A percentile compares a stretch with the other conserved stretches of the same genome.
These are phyloP conservation scores for Pinus tabuliformis DNA, from an alignment of 75 land plant genomes.

Conservation along the genomic window DNA sequence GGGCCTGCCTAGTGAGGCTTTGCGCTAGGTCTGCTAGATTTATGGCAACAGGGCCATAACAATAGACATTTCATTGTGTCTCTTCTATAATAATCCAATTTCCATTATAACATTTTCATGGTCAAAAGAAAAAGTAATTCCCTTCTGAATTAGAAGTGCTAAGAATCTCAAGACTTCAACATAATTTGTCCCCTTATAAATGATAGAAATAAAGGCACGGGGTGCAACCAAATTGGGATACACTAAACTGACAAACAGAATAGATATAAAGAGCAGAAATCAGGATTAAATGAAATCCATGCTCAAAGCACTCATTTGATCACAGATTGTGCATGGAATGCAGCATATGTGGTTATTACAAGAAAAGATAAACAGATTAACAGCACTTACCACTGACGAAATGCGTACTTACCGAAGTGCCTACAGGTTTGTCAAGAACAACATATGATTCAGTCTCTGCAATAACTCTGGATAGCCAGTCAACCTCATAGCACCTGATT, in stretches of 20 bases:
- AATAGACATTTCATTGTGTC: too few species aligned
- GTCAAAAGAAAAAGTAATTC: too few species aligned
- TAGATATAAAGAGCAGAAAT: slow-evolving; percentile 6
- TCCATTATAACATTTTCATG: too few species aligned
- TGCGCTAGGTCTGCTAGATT: too few species aligned
- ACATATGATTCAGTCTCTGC: slow-evolving; percentile 83
- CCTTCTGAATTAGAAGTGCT: too few species aligned
- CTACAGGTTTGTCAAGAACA: slow-evolving; percentile 97
- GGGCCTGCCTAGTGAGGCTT: too few species aligned
- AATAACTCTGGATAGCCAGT: slow-evolving; percentile 90
- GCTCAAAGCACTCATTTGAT: neutral
- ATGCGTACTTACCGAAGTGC: slow-evolving; percentile 66
- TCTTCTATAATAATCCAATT: too few species aligned
- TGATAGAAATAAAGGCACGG: neutral
- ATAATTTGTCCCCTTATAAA: too few species aligned
- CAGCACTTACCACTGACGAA: neutral
- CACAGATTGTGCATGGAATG: neutral
- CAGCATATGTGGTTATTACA: neutral
- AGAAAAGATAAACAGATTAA: neutral
- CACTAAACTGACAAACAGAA: neutral
- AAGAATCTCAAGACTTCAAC: too few species aligned
- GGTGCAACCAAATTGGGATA: neutral
- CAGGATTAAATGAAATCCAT: neutral
- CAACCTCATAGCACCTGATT: slow-evolving; percentile 92
- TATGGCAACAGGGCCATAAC: too few species aligned